phyloP scores from a whole-genome alignment of 2,329 filamentous ascomycete genomes.

The Myriosclerotinia scirpicola region DNA sequence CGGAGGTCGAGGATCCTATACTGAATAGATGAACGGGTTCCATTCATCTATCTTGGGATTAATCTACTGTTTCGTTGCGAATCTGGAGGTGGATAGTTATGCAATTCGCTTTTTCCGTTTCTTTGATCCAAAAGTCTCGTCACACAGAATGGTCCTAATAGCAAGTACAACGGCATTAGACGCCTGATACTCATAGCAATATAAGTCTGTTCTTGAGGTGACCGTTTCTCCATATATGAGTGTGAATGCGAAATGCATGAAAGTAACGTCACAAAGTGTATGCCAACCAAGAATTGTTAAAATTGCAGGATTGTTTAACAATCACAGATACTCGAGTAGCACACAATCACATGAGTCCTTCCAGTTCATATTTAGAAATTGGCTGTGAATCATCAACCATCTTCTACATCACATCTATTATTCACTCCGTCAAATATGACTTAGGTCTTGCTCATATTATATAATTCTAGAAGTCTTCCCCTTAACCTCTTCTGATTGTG shows the following conservation, averaged over 20 bases:
- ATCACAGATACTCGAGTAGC: conserved; percentile 6
- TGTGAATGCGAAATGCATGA: background rate
- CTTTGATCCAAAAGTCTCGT: conserved; percentile 26
- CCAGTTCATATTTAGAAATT: background rate
- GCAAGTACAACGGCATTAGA: conserved; percentile 24
- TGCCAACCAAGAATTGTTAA: conserved; percentile 1
- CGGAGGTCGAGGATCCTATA: conserved; percentile 4
- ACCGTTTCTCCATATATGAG: background rate
- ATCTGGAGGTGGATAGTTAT: conserved; percentile 16
- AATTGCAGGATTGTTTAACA: conserved; percentile 4
- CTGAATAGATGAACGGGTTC: background rate
- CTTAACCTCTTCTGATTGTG: background rate
- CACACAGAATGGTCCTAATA: conserved; percentile 20
- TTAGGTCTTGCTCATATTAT: conserved; percentile 16
- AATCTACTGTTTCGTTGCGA: conserved; percentile 14
- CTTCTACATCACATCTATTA: conserved; percentile 9
- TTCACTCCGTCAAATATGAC: conserved; percentile 18
- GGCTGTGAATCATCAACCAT: conserved; percentile 21
- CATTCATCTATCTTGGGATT: conserved; percentile 1
- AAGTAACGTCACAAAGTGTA: conserved; percentile 1
- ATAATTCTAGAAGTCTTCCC: background rate
- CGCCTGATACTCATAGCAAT: conserved; percentile 22
- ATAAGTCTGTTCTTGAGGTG: conserved; percentile 18
- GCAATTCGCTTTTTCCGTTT: conserved; percentile 16
- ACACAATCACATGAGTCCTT: conserved; percentile 11